phyloP scores from a whole-genome alignment of 1,139 yeast species.

The Diutina neorugosa region DNA sequence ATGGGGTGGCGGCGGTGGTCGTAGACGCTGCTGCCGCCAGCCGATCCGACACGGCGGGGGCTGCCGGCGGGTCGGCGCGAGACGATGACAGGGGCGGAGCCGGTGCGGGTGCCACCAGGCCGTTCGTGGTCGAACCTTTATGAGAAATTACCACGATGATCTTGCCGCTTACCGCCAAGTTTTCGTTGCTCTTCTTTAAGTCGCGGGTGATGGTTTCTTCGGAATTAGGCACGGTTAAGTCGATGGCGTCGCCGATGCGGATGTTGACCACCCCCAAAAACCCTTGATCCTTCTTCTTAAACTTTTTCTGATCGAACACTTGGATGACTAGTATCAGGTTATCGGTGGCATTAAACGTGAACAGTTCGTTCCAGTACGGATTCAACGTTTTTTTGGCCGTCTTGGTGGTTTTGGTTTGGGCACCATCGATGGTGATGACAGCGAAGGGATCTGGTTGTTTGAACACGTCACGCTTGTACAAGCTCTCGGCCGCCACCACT shows the following conservation, averaged over 20 bases:
- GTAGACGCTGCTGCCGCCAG: constrained; percentile 7
- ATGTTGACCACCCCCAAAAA: constrained; percentile 92
- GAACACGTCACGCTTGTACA: constrained; percentile 89
- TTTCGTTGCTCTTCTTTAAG: constrained; percentile 83
- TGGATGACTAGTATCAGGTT: constrained; percentile 85
- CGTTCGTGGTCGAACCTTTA: constrained; percentile 10
- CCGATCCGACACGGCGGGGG: neutral
- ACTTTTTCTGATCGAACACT: constrained; percentile 93
- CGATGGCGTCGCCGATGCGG: constrained; percentile 81
- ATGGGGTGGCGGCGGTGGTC: constrained; percentile 7
- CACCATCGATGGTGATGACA: constrained; percentile 91
- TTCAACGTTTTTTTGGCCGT: constrained; percentile 89
- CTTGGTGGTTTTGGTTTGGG: constrained; percentile 88
- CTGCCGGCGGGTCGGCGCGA: constrained; percentile 7
- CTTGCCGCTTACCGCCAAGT: constrained; percentile 85
- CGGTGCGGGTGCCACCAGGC: constrained; percentile 9
- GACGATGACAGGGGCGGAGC: constrained; percentile 8
- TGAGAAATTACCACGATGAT: constrained; percentile 66
- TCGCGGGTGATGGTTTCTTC: constrained; percentile 92
- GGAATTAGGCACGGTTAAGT: constrained; percentile 41
- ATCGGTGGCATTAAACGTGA: constrained; percentile 65
- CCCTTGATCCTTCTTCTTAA: constrained; percentile 98
- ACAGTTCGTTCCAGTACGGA: constrained; percentile 96
- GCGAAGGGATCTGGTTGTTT: constrained; percentile 97
- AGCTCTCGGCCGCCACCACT: constrained; percentile 92